These are phyloP conservation scores for Nidularia pulvinata DNA, from an alignment of 768 basidiomycete genomes.

Conservation along the genomic window DNA sequence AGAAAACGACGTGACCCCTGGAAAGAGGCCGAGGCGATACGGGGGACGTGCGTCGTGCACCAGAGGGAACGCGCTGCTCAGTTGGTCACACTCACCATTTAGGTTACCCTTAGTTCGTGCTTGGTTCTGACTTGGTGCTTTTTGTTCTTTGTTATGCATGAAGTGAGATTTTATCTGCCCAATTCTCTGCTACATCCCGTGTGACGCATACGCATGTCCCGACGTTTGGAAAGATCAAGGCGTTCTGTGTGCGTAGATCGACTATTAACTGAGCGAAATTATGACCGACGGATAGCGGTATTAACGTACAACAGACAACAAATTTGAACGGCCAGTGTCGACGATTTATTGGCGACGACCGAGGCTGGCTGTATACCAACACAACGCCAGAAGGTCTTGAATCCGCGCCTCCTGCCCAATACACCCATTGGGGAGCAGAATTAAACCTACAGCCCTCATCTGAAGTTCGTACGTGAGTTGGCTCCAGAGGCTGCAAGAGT, in stretches of 20 bases:
- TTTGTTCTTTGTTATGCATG: neutral
- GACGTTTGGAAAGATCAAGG: slow-evolving; percentile 35
- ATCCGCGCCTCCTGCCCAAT: neutral
- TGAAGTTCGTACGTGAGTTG: slow-evolving; percentile 23
- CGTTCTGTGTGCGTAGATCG: slow-evolving; percentile 39
- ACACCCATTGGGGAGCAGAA: slow-evolving; percentile 37
- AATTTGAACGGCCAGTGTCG: slow-evolving; percentile 18
- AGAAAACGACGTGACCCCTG: neutral
- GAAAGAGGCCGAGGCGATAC: neutral
- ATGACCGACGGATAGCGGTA: neutral
- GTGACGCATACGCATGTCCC: slow-evolving; percentile 22
- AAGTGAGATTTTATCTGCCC: slow-evolving; percentile 39
- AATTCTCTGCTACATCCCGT: slow-evolving; percentile 35
- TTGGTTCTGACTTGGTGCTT: neutral
- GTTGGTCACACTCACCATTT: neutral
- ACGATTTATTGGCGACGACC: slow-evolving; percentile 46
- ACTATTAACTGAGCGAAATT: neutral
- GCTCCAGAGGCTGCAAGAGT: neutral
- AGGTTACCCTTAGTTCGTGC: neutral
- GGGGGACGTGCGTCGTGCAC: neutral
- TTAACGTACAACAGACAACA: slow-evolving; percentile 23
- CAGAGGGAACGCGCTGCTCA: neutral
- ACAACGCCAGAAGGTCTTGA: slow-evolving; percentile 4
- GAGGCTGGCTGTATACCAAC: slow-evolving; percentile 50
- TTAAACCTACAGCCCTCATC: slow-evolving; percentile 37